Percentiles rank a stretch among this genome's conserved stretches.
phyloP scores from a whole-genome alignment of 1,284 basidiomycete genomes.

The Testicularia cyperi region DNA sequence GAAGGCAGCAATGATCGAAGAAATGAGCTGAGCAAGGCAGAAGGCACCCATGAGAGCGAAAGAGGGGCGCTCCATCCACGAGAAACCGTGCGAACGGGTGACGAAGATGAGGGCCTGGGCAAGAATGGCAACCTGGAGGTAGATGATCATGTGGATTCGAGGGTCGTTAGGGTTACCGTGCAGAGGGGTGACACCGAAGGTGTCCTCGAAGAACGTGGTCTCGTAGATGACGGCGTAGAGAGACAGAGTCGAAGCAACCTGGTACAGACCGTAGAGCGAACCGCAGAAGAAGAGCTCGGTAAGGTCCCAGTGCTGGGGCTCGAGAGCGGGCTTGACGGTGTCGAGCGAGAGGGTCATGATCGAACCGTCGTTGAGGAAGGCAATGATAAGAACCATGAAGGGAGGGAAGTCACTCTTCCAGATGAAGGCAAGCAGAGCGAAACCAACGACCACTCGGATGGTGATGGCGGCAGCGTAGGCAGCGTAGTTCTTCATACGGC shows the following conservation, averaged over 20 bases:
- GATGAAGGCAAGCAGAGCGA: slow-evolving; percentile 89
- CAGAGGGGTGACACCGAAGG: slow-evolving; percentile 71
- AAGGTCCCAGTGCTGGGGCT: slow-evolving; percentile 87
- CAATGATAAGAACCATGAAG: slow-evolving; percentile 98
- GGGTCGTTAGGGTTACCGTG: slow-evolving; percentile 61
- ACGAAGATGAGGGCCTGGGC: slow-evolving; percentile 97
- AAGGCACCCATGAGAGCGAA: slow-evolving; percentile 85
- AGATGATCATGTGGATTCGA: slow-evolving; percentile 69
- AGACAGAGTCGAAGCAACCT: slow-evolving; percentile 80
- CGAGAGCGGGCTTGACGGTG: slow-evolving; percentile 87
- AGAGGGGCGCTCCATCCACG: slow-evolving; percentile 97
- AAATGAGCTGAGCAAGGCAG: slow-evolving; percentile 86
- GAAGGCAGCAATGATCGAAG: slow-evolving; percentile 91
- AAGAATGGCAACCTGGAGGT: slow-evolving; percentile 93
- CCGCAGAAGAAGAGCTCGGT: slow-evolving; percentile 95
- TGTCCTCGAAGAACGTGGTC: slow-evolving; percentile 85
- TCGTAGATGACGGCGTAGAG: slow-evolving; percentile 74
- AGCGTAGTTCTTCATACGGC: slow-evolving; percentile 94
- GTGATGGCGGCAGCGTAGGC: slow-evolving; percentile 84
- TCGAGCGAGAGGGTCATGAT: slow-evolving; percentile 97
- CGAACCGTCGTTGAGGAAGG: slow-evolving; percentile 93
- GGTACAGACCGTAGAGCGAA: slow-evolving; percentile 88
- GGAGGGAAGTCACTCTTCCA: slow-evolving; percentile 98
- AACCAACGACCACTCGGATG: slow-evolving; percentile 97
- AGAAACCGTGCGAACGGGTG: slow-evolving; percentile 92